Percentiles rank a stretch among this genome's conserved stretches.
phyloP scores from a whole-genome alignment of 2,329 filamentous ascomycete species.

The Paraconiothyrium sp. region DNA sequence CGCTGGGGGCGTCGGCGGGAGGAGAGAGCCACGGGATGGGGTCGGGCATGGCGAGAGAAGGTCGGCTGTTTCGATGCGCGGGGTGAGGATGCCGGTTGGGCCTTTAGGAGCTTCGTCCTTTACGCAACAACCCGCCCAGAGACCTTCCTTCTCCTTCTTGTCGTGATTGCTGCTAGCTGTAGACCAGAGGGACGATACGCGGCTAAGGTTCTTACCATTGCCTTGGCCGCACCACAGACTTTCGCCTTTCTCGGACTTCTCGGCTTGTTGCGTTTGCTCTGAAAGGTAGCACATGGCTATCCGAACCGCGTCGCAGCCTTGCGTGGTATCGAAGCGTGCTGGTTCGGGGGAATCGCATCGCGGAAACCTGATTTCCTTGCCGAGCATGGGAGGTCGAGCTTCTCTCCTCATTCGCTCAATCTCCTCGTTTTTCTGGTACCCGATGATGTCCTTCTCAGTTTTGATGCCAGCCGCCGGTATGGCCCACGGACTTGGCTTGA shows the following conservation, averaged over 20 bases:
- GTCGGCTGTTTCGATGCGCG: slow-evolving; percentile 51
- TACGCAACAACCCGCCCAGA: slow-evolving; percentile 80
- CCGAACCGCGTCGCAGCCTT: slow-evolving; percentile 62
- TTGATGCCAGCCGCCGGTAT: slow-evolving; percentile 45
- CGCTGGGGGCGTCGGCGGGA: slow-evolving; percentile 51
- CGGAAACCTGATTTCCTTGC: slow-evolving; percentile 80
- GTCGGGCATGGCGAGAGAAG: slow-evolving; percentile 54
- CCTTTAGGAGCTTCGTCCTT: slow-evolving; percentile 52
- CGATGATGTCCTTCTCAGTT: slow-evolving; percentile 35
- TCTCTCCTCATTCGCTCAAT: slow-evolving; percentile 66
- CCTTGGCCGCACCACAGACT: slow-evolving; percentile 67
- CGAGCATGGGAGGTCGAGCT: slow-evolving; percentile 85
- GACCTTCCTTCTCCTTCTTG: slow-evolving; percentile 64
- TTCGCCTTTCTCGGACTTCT: slow-evolving; percentile 57
- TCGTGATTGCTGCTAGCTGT: slow-evolving; percentile 56
- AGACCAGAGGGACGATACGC: slow-evolving; percentile 48
- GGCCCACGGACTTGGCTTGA: slow-evolving; percentile 48
- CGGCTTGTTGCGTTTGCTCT: slow-evolving; percentile 57
- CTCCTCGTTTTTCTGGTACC: slow-evolving; percentile 51
- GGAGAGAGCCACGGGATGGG: slow-evolving; percentile 33
- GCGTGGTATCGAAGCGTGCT: slow-evolving; percentile 83
- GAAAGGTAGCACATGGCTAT: slow-evolving; percentile 61
- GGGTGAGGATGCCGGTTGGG: slow-evolving; percentile 63
- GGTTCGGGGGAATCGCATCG: slow-evolving; percentile 83
- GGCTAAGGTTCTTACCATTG: slow-evolving; percentile 41